Percentiles rank a stretch among this genome's conserved stretches.
Conservation (phyloP, 176 grass and related monocot species). For the Themeda triandra region DNA sequence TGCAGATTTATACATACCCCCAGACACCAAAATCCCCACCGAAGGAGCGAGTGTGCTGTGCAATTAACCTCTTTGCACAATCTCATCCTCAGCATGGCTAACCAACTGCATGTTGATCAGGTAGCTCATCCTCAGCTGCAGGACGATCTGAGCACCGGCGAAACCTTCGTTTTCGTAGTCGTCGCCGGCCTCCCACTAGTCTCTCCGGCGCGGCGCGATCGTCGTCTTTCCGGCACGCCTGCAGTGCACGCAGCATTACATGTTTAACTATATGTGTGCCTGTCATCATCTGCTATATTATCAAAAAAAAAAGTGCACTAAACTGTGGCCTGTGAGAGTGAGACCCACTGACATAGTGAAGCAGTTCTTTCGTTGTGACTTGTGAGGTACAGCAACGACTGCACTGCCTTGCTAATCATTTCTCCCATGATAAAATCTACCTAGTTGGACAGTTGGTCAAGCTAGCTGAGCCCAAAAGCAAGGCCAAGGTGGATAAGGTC, state of each 20-base stretch:
- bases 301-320: not conserved
- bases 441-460: not conserved
- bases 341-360: not conserved
- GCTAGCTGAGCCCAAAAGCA: not conserved
- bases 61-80: conserved; percentile 3
- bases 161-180: not conserved
- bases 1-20: conserved; percentile 40
- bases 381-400: not conserved
- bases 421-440: not conserved
- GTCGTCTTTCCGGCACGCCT: conserved; percentile 48
- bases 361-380: not conserved
- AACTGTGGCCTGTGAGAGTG: not conserved
- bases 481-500: not conserved
- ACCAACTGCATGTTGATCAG: not conserved
- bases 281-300: not conserved
- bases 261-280: not conserved
- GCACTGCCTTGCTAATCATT: conserved; percentile 16
- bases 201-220: conserved; percentile 20
- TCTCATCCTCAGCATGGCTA: not conserved
- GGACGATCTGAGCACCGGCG: not conserved
- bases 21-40: conserved; percentile 34
- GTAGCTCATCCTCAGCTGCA: not conserved
- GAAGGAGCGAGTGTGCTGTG: not conserved
- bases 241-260: not conserved
- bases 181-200: conserved; percentile 9